These are phyloP conservation scores for Thymus quinquecostatus DNA, from an alignment of 257 asterid species.

Conservation along the genomic window DNA sequence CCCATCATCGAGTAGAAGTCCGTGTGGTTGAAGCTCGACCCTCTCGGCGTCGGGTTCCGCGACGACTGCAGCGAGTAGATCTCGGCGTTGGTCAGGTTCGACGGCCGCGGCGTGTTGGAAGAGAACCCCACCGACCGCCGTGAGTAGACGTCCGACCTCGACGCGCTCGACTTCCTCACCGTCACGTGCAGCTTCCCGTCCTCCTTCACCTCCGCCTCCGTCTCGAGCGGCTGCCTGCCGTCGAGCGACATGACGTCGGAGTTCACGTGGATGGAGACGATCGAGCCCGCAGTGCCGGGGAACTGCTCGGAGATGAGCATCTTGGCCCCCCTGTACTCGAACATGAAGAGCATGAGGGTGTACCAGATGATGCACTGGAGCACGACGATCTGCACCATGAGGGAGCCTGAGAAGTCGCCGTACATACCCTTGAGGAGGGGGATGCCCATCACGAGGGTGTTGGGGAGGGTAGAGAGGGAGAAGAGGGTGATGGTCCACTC, in stretches of 20 bases:
- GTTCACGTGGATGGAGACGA: constrained; percentile 84
- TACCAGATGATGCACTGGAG: constrained; percentile 94
- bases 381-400: constrained; percentile 93
- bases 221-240: constrained; percentile 75
- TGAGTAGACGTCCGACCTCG: constrained; percentile 77
- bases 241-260: constrained; percentile 84
- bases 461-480: constrained; percentile 83
- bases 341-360: constrained; percentile 86
- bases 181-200: constrained; percentile 87
- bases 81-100: constrained; percentile 82
- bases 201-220: constrained; percentile 70
- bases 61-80: constrained; percentile 88
- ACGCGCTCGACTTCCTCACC: constrained; percentile 76
- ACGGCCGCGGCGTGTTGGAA: constrained; percentile 73
- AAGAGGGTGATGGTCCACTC: constrained; percentile 94
- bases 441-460: constrained; percentile 94
- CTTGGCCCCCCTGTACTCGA: constrained; percentile 80
- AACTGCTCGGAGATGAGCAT: constrained; percentile 83
- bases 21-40: constrained; percentile 81
- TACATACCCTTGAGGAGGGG: constrained; percentile 89
- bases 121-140: constrained; percentile 67
- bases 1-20: constrained; percentile 83
- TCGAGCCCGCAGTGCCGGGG: constrained; percentile 83
- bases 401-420: constrained; percentile 64
- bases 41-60: constrained; percentile 84